These are phyloP conservation scores for Sarcodon aspratus DNA, from an alignment of 768 basidiomycete genomes.

Conservation along the genomic window DNA sequence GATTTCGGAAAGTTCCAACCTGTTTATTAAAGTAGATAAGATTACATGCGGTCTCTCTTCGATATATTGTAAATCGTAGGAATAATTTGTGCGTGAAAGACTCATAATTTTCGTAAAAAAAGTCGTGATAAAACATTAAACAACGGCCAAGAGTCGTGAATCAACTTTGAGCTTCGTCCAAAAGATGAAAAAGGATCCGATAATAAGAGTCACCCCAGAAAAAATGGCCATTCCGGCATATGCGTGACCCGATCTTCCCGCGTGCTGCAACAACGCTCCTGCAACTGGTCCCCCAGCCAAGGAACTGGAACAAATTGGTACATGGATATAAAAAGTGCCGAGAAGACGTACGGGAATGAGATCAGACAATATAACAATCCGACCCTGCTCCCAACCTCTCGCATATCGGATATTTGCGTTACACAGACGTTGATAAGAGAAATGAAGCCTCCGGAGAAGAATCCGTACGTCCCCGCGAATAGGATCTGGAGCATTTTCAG, in stretches of 20 bases:
- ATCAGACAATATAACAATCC: constrained; percentile 56
- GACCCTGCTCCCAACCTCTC: constrained; percentile 49
- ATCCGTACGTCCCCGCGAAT: constrained; percentile 49
- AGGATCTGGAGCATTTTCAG: constrained; percentile 24
- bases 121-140: constrained; percentile 16
- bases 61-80: no score
- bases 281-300: constrained; percentile 55
- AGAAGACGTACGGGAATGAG: constrained; percentile 52
- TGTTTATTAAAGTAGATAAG: no score
- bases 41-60: no score
- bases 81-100: no score
- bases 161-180: constrained; percentile 36
- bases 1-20: no score
- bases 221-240: constrained; percentile 42
- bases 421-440: constrained; percentile 59
- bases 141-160: constrained; percentile 28
- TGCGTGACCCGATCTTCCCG: constrained; percentile 24
- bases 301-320: constrained; percentile 26
- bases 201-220: constrained; percentile 44
- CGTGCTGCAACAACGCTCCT: constrained; percentile 38
- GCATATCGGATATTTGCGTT: constrained; percentile 48
- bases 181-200: constrained; percentile 48
- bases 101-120: neutral
- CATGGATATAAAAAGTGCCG: neutral
- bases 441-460: constrained; percentile 59